Base-by-base conservation (phyloP, 768 basidiomycete species). In the Kwoniella newhampshirensis region DNA sequence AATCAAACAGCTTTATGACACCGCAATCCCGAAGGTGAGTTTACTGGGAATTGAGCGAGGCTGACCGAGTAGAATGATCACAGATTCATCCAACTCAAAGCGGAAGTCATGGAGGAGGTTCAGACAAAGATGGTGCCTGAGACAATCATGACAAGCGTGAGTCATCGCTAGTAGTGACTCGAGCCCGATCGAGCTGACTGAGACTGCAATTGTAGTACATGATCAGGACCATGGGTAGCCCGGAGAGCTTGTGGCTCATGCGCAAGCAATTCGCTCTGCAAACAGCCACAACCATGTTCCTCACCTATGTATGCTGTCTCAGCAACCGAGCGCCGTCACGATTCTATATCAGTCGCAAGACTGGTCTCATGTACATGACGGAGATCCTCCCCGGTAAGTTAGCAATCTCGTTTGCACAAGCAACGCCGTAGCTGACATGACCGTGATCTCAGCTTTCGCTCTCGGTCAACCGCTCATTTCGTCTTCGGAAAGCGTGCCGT, bases 201-300 rank as follows among this genome's bases (percentile, higher is more conserved):
- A 26, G 50, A 21, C 44, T n/a, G 2, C 18, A 25, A 53, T n/a
- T 21, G 7, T 66, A 99, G 96, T 98, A 92, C 75, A 89, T 99
- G 88, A 81, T 85, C 37, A 84, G 83, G 30, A 87, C 87, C 21
- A 94, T 97, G 89, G 79, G 82, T 43, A 83, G 82, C 1, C 85
- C 93, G 4, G 83, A 84, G 54, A 89, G 92, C 66, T 81, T 98
- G 2, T 99, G 94, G 94, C 83, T 89, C 58, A 91, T 98, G 85
- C 85, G 96, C 58, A 98, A 96, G 78, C 93, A 97, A 77, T 96
- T 98, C 76, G 87, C 93, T 8, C 75, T 87, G 37, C 93, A 98
- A 71, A 80, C 91, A 35, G 91, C 96, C 5, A 83, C 88, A 1
- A 85, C 84, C 40, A 87, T 89, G 67, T 98, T 97, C 81, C 86